A percentile compares a stretch with the other conserved stretches of the same genome.
phyloP scores from a whole-genome alignment of 352 stramenopile genomes.

The Aphanomyces astaci region DNA sequence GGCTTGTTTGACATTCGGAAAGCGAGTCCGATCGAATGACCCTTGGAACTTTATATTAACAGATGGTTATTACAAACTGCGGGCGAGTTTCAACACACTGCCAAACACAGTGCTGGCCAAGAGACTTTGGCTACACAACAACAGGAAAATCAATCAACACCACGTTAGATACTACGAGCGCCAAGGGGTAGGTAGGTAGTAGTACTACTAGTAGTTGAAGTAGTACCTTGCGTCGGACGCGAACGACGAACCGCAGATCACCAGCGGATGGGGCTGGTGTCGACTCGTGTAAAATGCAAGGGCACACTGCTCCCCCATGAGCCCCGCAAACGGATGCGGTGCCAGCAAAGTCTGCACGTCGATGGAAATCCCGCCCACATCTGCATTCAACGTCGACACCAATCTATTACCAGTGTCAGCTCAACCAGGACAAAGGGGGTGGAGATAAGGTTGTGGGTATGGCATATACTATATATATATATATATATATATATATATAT shows the following conservation, averaged over 20 bases:
- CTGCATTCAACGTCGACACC: conserved; percentile 44
- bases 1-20: conserved; percentile 59
- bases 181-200: no score
- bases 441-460: no score
- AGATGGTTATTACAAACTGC: conserved; percentile 50
- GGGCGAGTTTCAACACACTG: conserved; percentile 59
- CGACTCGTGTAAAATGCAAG: conserved; percentile 75
- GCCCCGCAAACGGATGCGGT: conserved; percentile 49
- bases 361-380: conserved; percentile 44
- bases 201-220: no score
- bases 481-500: neutral
- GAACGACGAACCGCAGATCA: conserved; percentile 56
- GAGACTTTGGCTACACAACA: conserved; percentile 48
- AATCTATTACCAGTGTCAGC: neutral
- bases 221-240: conserved; percentile 16
- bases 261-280: conserved; percentile 61
- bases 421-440: no score
- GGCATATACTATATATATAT: no score
- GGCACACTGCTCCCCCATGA: conserved; percentile 57
- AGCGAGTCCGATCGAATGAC: conserved; percentile 30
- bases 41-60: no score
- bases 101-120: conserved; percentile 67
- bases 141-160: no score
- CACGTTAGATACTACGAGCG: no score
- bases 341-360: conserved; percentile 36